Evolutionary conservation across 805 yeast species (phyloP).

Genomic region (Cyberlindnera veronae): DNA sequence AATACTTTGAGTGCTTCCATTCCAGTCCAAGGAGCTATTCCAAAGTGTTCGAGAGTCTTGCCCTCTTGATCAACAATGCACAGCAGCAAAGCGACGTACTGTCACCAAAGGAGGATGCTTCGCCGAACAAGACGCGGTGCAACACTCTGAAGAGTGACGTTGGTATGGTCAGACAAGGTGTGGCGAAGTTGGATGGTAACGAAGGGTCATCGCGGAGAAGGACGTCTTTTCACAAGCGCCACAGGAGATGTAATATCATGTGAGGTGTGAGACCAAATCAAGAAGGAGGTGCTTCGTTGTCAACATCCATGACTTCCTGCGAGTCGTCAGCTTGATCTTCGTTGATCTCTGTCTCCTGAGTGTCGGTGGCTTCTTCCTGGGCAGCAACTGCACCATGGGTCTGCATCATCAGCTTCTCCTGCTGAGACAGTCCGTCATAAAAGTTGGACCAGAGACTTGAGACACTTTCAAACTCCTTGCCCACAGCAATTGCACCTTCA

Average conservation of each 20-base stretch:
- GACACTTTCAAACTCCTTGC: conserved; percentile 71
- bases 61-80: conserved; percentile 9
- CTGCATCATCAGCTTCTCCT: conserved; percentile 21
- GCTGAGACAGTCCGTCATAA: conserved; percentile 47
- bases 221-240: neutral
- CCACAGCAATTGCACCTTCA: conserved; percentile 66
- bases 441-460: conserved; percentile 68
- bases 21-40: conserved; percentile 15
- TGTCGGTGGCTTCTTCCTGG: neutral
- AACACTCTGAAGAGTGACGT: too few species aligned
- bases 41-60: conserved; percentile 20
- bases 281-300: neutral
- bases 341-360: neutral
- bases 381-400: neutral
- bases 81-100: too few species aligned
- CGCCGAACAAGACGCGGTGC: neutral
- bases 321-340: neutral
- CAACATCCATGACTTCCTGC: neutral
- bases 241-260: neutral
- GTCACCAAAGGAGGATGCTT: too few species aligned
- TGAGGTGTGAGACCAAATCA: neutral
- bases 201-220: neutral
- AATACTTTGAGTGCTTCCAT: conserved; percentile 35
- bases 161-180: neutral
- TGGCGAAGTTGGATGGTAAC: neutral